Evolutionary conservation across 345 rosid genomes (phyloP).

Genomic region (Bretschneidera sinensis): DNA sequence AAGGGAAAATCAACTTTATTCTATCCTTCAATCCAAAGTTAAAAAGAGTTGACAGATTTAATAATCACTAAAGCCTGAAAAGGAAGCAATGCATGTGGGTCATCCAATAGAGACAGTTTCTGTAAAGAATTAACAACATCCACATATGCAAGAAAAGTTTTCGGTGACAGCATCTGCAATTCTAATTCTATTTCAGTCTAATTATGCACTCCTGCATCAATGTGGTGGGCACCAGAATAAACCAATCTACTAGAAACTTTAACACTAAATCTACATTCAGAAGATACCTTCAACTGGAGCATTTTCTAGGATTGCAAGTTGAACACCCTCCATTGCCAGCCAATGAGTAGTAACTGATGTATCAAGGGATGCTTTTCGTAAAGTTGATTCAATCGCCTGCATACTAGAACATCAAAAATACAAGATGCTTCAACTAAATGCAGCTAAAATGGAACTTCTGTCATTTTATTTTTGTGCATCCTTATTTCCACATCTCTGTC

Average conservation of each 20-base stretch:
- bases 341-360: constrained; percentile 57
- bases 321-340: constrained; percentile 90
- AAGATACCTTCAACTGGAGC: constrained; percentile 55
- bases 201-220: too few species aligned
- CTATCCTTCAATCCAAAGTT: neutral
- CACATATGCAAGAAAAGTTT: neutral
- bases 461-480: constrained; percentile 35
- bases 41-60: neutral
- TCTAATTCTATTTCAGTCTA: neutral
- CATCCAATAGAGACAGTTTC: constrained; percentile 1
- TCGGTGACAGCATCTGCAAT: neutral
- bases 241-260: neutral
- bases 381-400: constrained; percentile 66
- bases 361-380: constrained; percentile 54
- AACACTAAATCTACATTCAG: neutral
- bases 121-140: constrained; percentile 1
- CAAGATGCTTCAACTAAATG: constrained; percentile 22
- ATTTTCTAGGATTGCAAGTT: constrained; percentile 74
- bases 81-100: neutral
- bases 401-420: constrained; percentile 7
- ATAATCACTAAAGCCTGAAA: neutral
- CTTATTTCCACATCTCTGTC: constrained; percentile 73
- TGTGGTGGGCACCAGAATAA: neutral
- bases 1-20: neutral
- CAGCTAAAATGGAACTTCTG: neutral